phyloP scores from a whole-genome alignment of 306 rosid genomes.

The Heteromeles arbutifolia region DNA sequence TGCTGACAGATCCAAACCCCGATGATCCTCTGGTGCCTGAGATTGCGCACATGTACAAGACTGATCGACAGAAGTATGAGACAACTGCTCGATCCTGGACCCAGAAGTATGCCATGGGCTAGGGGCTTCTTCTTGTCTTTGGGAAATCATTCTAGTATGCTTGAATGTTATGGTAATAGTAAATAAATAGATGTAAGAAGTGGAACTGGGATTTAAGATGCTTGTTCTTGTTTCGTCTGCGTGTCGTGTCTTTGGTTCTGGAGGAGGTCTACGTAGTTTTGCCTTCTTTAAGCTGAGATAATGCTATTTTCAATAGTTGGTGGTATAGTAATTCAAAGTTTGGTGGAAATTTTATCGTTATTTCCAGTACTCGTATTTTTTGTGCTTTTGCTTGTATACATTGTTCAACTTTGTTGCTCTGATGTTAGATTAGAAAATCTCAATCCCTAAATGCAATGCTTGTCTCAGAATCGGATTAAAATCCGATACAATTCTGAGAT shows the following conservation, averaged over 20 bases:
- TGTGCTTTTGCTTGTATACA: neutral
- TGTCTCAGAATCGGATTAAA: neutral
- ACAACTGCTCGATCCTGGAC: slow-evolving; percentile 57
- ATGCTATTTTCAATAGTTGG: neutral
- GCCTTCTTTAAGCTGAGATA: neutral
- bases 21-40: slow-evolving; percentile 67
- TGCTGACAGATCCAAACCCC: slow-evolving; percentile 62
- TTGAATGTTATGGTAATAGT: slow-evolving; percentile 17
- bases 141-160: slow-evolving; percentile 1
- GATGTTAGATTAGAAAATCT: neutral
- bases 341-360: neutral
- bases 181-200: slow-evolving; percentile 31
- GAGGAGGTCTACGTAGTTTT: neutral
- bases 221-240: slow-evolving; percentile 2
- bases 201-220: slow-evolving; percentile 3
- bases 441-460: neutral
- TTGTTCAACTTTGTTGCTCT: neutral
- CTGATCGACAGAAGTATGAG: slow-evolving; percentile 48
- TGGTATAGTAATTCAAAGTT: neutral
- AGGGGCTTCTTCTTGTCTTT: neutral
- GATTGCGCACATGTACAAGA: slow-evolving; percentile 56
- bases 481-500: neutral
- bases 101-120: slow-evolving; percentile 64
- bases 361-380: neutral
- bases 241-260: neutral